phyloP scores from a whole-genome alignment of 1,139 yeast species.

The Petasospora rhodanensis region DNA sequence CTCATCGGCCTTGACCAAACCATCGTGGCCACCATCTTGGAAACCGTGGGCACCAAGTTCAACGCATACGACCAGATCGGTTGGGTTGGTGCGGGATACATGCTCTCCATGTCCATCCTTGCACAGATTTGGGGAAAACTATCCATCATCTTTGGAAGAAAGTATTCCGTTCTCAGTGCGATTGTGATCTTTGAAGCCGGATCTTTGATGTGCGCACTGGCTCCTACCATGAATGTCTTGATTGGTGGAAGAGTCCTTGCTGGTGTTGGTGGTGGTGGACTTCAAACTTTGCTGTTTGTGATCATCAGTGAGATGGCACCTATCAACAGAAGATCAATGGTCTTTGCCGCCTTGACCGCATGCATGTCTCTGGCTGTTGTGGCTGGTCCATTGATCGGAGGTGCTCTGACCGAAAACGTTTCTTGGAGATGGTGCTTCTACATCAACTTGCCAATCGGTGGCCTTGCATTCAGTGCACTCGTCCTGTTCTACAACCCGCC shows the following conservation, averaged over 20 bases:
- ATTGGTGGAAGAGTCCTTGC: slow-evolving; percentile 69
- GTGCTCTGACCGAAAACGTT: slow-evolving; percentile 57
- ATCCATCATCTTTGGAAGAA: slow-evolving; percentile 59
- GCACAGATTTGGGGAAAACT: slow-evolving; percentile 59
- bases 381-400: slow-evolving; percentile 66
- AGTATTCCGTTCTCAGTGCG: slow-evolving; percentile 44
- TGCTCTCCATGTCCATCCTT: slow-evolving; percentile 55
- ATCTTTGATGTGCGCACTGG: slow-evolving; percentile 54
- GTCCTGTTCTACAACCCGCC: slow-evolving; percentile 54
- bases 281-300: slow-evolving; percentile 54
- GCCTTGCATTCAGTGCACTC: slow-evolving; percentile 41
- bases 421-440: slow-evolving; percentile 82
- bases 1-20: slow-evolving; percentile 67
- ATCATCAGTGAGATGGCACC: slow-evolving; percentile 60
- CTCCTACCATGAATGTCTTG: slow-evolving; percentile 53
- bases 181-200: slow-evolving; percentile 58
- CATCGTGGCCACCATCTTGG: slow-evolving; percentile 54
- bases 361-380: slow-evolving; percentile 56
- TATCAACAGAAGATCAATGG: slow-evolving; percentile 50
- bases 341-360: slow-evolving; percentile 45
- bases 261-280: slow-evolving; percentile 73
- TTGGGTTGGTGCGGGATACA: slow-evolving; percentile 59
- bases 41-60: slow-evolving; percentile 52
- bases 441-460: slow-evolving; percentile 67
- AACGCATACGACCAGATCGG: slow-evolving; percentile 50